Evolutionary conservation across 305 asterid species (phyloP).

Genomic region (Andrographis paniculata): DNA sequence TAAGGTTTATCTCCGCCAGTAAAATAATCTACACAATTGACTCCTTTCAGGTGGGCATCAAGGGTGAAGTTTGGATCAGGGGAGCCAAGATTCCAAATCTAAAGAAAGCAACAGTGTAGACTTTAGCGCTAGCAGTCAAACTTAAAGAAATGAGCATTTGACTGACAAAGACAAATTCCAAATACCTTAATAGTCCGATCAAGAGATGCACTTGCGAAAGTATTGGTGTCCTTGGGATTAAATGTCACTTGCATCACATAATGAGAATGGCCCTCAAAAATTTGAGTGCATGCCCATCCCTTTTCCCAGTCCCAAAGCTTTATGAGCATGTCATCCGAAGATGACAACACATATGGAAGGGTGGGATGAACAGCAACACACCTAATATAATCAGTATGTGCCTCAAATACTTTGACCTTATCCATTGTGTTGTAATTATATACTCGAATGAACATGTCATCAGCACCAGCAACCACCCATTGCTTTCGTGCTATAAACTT

Average conservation of each 20-base stretch:
- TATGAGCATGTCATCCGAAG: slow-evolving; percentile 99
- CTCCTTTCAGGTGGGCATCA: slow-evolving; percentile 97
- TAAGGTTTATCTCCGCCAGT: slow-evolving; percentile 98
- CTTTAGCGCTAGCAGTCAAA: background rate
- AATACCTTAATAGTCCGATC: slow-evolving; percentile 96
- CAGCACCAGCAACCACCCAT: slow-evolving; percentile 99
- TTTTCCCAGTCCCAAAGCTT: slow-evolving; percentile 99
- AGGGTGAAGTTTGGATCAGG: slow-evolving; percentile 98
- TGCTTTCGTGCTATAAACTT: slow-evolving; percentile 91
- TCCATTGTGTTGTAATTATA: slow-evolving; percentile 98
- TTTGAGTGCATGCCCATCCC: slow-evolving; percentile 96
- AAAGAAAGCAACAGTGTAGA: slow-evolving; percentile 11
- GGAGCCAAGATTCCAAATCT: slow-evolving; percentile 99
- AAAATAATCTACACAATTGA: slow-evolving; percentile 94
- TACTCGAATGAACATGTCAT: slow-evolving; percentile 92
- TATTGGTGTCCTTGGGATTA: slow-evolving; percentile 96
- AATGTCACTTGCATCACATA: slow-evolving; percentile 99
- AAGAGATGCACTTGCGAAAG: slow-evolving; percentile 99
- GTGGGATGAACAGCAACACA: slow-evolving; percentile 98
- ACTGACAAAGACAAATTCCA: slow-evolving; percentile 5
- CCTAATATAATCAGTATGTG: slow-evolving; percentile 97
- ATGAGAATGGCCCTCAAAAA: slow-evolving; percentile 99
- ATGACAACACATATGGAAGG: slow-evolving; percentile 88
- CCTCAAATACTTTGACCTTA: slow-evolving; percentile 92
- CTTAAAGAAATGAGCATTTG: background rate